These are phyloP conservation scores for Leccinum arenicola DNA, from an alignment of 768 basidiomycete genomes.

Conservation along the genomic window DNA sequence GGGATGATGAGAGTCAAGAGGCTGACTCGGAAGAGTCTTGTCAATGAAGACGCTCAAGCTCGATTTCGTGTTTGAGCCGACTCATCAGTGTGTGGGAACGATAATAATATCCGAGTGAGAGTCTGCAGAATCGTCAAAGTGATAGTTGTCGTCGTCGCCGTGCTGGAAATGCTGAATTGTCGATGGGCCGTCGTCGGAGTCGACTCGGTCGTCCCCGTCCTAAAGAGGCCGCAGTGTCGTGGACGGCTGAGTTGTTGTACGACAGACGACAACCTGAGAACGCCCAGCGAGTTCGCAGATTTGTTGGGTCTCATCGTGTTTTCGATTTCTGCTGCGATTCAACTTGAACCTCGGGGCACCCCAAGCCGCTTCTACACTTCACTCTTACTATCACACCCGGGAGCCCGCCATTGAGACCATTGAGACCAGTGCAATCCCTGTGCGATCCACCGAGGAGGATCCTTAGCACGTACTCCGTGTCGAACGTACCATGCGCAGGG, in stretches of 20 bases:
- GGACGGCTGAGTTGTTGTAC: conserved; percentile 18
- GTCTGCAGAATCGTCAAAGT: conserved; percentile 8
- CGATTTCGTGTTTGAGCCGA: not conserved
- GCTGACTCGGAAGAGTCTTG: not conserved
- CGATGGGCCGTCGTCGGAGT: conserved; percentile 1
- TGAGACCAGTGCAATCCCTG: conserved; percentile 6
- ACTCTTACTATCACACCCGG: not conserved
- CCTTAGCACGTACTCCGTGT: conserved; percentile 36
- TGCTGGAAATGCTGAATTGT: conserved; percentile 16
- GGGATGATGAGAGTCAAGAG: not conserved
- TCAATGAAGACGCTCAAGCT: not conserved
- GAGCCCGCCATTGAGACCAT: no score
- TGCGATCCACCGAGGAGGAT: conserved; percentile 28
- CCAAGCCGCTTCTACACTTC: conserved; percentile 3
- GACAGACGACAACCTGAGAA: conserved; percentile 18
- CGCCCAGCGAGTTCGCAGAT: not conserved
- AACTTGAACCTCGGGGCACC: not conserved
- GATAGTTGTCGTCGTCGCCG: conserved; percentile 1
- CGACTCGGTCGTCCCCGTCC: conserved; percentile 10
- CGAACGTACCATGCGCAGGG: conserved; percentile 25
- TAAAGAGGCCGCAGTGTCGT: not conserved
- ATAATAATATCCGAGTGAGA: not conserved
- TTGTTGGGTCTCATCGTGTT: not conserved
- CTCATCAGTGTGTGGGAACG: not conserved
- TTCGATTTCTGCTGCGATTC: not conserved